These are phyloP conservation scores for Fusarium illudens DNA, from an alignment of 2,329 filamentous ascomycete species.

Conservation along the genomic window DNA sequence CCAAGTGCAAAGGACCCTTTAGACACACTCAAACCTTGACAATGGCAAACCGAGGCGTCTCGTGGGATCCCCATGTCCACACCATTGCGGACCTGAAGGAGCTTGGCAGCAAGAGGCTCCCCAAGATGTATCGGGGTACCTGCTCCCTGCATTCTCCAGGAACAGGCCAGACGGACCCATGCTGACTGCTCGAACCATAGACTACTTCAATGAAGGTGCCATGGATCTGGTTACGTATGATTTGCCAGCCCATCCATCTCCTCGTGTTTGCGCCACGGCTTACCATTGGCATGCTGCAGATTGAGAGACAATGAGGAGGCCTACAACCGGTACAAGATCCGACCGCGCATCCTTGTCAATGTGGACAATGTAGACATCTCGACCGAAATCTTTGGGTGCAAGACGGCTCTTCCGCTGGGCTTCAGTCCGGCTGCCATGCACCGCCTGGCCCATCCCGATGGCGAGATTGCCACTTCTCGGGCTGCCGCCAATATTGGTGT, in stretches of 20 bases:
- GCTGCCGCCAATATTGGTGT: slow-evolving; percentile 44
- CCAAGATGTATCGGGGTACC: slow-evolving; percentile 34
- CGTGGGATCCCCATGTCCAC: slow-evolving; percentile 27
- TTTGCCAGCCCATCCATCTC: not conserved
- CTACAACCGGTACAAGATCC: slow-evolving; percentile 59
- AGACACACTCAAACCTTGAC: not conserved
- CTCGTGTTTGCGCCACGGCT: not conserved
- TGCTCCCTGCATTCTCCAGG: not conserved
- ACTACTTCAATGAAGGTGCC: slow-evolving; percentile 66
- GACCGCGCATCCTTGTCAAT: slow-evolving; percentile 46
- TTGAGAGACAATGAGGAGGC: slow-evolving; percentile 62
- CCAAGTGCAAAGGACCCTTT: not conserved
- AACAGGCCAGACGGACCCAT: not conserved
- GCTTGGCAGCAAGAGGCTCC: slow-evolving; percentile 18
- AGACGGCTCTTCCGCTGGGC: slow-evolving; percentile 58
- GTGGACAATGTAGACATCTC: slow-evolving; percentile 35
- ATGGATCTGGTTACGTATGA: slow-evolving; percentile 53
- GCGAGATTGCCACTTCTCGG: slow-evolving; percentile 59
- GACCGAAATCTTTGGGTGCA: slow-evolving; percentile 34
- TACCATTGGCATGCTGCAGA: slow-evolving; percentile 45
- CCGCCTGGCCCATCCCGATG: slow-evolving; percentile 61
- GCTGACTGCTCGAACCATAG: slow-evolving; percentile 36
- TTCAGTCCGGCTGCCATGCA: slow-evolving; percentile 65
- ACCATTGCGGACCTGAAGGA: slow-evolving; percentile 34
- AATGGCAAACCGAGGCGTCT: slow-evolving; percentile 33